A percentile compares a stretch with the other conserved stretches of the same genome.
These are phyloP conservation scores for Aspergillus saccharolyticus DNA, from an alignment of 495 filamentous ascomycete genomes.

Conservation along the genomic window DNA sequence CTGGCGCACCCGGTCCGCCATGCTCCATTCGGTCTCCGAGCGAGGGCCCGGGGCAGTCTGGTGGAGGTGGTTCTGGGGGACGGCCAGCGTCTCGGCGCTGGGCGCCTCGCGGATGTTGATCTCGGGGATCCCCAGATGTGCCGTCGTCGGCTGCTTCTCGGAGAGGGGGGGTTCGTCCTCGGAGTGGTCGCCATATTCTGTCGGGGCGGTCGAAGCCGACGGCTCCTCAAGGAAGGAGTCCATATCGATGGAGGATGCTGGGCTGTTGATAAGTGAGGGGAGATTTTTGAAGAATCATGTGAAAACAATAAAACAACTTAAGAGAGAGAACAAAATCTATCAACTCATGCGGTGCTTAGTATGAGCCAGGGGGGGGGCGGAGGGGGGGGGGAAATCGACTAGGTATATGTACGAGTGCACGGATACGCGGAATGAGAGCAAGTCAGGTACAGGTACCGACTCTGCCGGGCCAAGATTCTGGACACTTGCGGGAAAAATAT, in stretches of 20 bases:
- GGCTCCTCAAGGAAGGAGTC: not conserved
- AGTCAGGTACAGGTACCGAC: not conserved
- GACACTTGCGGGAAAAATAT: too few species aligned
- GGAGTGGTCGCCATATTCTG: not conserved
- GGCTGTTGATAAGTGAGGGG: not conserved
- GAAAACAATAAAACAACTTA: not conserved
- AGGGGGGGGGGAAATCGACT: too few species aligned
- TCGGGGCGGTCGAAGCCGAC: not conserved
- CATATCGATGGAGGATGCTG: not conserved
- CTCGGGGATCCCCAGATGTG: constrained; percentile 3
- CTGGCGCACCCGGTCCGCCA: constrained; percentile 9
- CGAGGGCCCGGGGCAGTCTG: not conserved
- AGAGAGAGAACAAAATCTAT: not conserved
- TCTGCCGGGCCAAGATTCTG: too few species aligned
- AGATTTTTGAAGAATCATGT: not conserved
- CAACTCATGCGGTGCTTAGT: not conserved
- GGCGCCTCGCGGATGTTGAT: constrained; percentile 5
- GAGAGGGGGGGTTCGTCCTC: not conserved
- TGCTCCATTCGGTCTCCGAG: constrained; percentile 11
- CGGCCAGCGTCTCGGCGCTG: constrained; percentile 11
- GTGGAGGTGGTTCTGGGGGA: not conserved
- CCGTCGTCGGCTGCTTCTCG: constrained; percentile 8
- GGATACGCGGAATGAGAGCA: not conserved
- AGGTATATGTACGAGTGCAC: not conserved
- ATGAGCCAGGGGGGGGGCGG: too few species aligned